A percentile compares a stretch with the other conserved stretches of the same genome.
phyloP scores from a whole-genome alignment of 2,329 filamentous ascomycete species.

The Keithomyces neogunnii region DNA sequence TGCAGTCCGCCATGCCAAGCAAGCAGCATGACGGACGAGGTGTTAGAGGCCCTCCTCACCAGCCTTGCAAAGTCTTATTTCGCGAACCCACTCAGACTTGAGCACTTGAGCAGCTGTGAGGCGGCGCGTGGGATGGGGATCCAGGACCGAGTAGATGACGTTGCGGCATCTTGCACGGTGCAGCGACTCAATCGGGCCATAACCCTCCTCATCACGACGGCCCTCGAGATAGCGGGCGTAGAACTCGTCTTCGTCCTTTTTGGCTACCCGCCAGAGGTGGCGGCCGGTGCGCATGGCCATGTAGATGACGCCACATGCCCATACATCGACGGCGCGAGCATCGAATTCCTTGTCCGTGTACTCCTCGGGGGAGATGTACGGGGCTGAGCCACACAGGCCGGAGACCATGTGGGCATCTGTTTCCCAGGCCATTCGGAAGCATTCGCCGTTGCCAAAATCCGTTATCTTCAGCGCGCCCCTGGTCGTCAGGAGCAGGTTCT shows the following conservation, averaged over 20 bases:
- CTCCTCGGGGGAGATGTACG: constrained; percentile 95
- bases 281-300: constrained; percentile 98
- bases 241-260: constrained; percentile 95
- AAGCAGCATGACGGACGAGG: constrained; percentile 17
- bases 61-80: constrained; percentile 94
- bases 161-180: constrained; percentile 94
- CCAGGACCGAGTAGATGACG: constrained; percentile 96
- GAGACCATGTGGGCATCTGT: constrained; percentile 97
- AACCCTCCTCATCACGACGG: constrained; percentile 87
- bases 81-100: constrained; percentile 96
- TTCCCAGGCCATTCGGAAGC: constrained; percentile 99
- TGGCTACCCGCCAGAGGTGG: constrained; percentile 94
- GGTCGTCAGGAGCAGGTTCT: constrained; percentile 89
- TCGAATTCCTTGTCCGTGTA: constrained; percentile 95
- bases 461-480: constrained; percentile 94
- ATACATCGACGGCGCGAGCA: constrained; percentile 93
- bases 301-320: constrained; percentile 98
- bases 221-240: constrained; percentile 92
- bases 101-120: constrained; percentile 95
- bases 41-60: constrained; percentile 84
- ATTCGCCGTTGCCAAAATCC: constrained; percentile 97
- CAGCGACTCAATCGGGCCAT: constrained; percentile 90
- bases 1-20: constrained; percentile 19
- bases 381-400: constrained; percentile 89
- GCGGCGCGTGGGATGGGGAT: constrained; percentile 84